A percentile compares a stretch with the other conserved stretches of the same genome.
phyloP scores from a whole-genome alignment of 2,329 filamentous ascomycete species.

The Lasiodiplodia gonubiensis region DNA sequence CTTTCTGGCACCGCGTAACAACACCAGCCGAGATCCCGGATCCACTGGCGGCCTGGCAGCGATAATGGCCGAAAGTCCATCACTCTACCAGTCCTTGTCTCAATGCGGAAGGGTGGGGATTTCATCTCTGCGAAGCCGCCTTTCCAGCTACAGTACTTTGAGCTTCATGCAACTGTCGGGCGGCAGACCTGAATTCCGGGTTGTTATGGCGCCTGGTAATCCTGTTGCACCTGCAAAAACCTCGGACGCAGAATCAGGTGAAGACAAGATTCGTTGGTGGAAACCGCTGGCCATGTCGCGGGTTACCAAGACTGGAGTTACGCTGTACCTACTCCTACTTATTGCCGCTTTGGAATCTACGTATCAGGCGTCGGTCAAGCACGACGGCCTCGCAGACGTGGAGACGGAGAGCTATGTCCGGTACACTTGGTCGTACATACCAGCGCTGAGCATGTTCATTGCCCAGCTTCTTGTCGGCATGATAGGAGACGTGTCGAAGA shows the following conservation, averaged over 20 bases:
- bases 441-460: neutral
- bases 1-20: neutral
- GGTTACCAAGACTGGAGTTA: neutral
- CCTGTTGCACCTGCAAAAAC: neutral
- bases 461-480: neutral
- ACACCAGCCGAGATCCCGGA: neutral
- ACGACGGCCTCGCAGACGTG: neutral
- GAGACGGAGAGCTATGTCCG: slow-evolving; percentile 2
- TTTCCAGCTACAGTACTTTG: neutral
- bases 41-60: neutral
- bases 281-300: neutral
- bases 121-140: neutral
- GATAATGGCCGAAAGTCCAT: neutral
- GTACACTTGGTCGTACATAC: neutral
- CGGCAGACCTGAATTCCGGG: neutral
- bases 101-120: neutral
- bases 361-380: neutral
- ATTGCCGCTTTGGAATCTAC: neutral
- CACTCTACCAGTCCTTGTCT: neutral
- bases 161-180: neutral
- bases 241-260: neutral
- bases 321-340: neutral
- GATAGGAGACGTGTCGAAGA: neutral
- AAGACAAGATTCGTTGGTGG: slow-evolving; percentile 3
- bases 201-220: neutral